These are phyloP conservation scores for Collybiopsis luxurians DNA, from an alignment of 768 basidiomycete species.

Conservation along the genomic window DNA sequence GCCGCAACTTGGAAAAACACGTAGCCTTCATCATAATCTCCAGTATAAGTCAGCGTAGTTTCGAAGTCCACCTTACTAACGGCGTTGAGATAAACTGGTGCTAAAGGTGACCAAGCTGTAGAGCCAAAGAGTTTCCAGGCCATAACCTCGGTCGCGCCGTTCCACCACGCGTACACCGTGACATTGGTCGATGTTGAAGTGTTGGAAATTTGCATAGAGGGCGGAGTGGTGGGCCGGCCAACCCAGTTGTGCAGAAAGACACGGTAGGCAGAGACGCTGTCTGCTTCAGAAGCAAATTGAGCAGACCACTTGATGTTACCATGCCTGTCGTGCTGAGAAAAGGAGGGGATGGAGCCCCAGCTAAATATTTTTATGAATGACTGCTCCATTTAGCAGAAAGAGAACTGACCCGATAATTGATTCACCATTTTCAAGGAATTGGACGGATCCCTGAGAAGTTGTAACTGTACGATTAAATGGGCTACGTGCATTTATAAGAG, in stretches of 20 bases:
- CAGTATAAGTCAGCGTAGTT: slow-evolving; percentile 10
- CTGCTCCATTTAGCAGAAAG: too few species aligned
- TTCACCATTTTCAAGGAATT: not conserved
- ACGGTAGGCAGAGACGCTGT: not conserved
- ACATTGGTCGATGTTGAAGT: not conserved
- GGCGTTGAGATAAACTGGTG: not conserved
- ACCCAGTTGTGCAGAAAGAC: not conserved
- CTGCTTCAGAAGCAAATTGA: slow-evolving; percentile 2
- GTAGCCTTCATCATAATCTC: not conserved
- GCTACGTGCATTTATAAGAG: not conserved
- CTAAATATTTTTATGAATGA: not conserved
- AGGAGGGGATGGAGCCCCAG: slow-evolving; percentile 7
- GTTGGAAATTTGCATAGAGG: not conserved
- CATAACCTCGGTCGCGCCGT: not conserved
- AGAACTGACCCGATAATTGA: not conserved
- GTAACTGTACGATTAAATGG: not conserved
- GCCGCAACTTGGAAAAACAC: not conserved
- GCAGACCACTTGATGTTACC: slow-evolving; percentile 3
- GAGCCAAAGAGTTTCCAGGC: slow-evolving; percentile 12
- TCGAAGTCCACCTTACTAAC: slow-evolving; percentile 14
- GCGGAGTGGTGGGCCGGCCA: not conserved
- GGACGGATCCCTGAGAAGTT: not conserved
- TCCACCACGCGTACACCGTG: slow-evolving; percentile 1
- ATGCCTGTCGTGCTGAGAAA: not conserved
- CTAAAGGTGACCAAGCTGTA: not conserved